Evolutionary conservation across 176 grass and related monocot genomes (phyloP).

Genomic region (Triticum turgidum): DNA sequence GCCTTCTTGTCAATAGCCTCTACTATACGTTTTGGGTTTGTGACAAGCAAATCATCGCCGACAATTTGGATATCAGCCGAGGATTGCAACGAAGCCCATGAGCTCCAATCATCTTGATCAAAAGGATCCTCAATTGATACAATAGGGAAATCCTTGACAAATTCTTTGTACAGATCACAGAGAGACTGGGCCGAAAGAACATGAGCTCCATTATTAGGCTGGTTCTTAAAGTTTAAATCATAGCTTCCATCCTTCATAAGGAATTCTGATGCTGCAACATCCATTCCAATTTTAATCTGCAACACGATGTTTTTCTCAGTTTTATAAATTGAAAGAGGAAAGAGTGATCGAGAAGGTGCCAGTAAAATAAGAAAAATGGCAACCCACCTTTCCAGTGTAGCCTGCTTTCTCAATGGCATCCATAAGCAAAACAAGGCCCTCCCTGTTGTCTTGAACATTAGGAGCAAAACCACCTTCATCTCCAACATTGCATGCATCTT

Average conservation of each 20-base stretch:
- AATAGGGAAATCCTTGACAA: constrained; percentile 90
- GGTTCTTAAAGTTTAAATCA: constrained; percentile 95
- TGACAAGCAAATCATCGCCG: constrained; percentile 95
- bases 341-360: not conserved
- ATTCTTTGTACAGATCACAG: constrained; percentile 78
- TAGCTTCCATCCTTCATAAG: constrained; percentile 80
- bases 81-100: constrained; percentile 77
- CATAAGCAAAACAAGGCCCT: constrained; percentile 96
- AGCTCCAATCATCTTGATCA: constrained; percentile 97
- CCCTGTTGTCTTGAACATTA: constrained; percentile 98
- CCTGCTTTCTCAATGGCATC: constrained; percentile 94
- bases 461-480: constrained; percentile 99
- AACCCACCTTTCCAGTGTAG: constrained; percentile 76
- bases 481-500: constrained; percentile 99
- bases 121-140: constrained; percentile 99
- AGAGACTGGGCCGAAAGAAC: constrained; percentile 55
- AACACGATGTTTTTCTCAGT: constrained; percentile 9
- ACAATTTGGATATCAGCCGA: constrained; percentile 94
- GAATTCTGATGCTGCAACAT: constrained; percentile 97
- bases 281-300: constrained; percentile 99
- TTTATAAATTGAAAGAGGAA: constrained; percentile 1
- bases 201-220: constrained; percentile 84
- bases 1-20: constrained; percentile 87
- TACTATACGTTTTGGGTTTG: constrained; percentile 88
- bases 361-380: not conserved